These are phyloP conservation scores for Pythium grandisporangium DNA, from an alignment of 352 stramenopile species.

Conservation along the genomic window DNA sequence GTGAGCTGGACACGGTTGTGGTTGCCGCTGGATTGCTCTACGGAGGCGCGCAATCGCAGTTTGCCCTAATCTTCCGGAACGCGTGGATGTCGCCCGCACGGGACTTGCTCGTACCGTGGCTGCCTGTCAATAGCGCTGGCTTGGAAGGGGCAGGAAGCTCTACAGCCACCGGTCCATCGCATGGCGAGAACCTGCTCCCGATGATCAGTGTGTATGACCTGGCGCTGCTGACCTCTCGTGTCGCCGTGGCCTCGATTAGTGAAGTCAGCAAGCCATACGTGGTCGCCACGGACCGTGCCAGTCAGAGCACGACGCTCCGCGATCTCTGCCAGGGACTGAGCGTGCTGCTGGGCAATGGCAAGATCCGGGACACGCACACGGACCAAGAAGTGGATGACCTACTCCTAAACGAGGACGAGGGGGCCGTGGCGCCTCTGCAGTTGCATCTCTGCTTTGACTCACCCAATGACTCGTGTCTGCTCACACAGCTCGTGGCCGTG, in stretches of 20 bases:
- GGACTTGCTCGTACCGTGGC: conserved; percentile 48
- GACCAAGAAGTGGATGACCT: conserved; percentile 46
- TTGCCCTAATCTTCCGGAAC: conserved; percentile 60
- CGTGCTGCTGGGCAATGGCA: conserved; percentile 40
- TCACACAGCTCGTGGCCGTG: conserved; percentile 38
- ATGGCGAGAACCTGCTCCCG: conserved; percentile 59
- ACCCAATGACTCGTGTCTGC: conserved; percentile 21
- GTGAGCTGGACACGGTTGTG: conserved; percentile 64
- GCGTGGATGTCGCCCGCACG: conserved; percentile 57
- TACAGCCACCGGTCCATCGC: conserved; percentile 16
- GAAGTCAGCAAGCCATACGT: conserved; percentile 47
- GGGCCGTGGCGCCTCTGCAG: conserved; percentile 41
- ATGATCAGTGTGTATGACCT: conserved; percentile 83
- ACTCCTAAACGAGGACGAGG: conserved; percentile 49
- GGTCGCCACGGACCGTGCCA: conserved; percentile 51
- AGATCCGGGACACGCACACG: conserved; percentile 23
- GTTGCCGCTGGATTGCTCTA: conserved; percentile 72
- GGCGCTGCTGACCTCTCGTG: conserved; percentile 35
- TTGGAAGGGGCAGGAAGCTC: too few relatives aligned
- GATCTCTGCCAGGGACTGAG: conserved; percentile 57
- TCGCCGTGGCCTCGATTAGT: conserved; percentile 20
- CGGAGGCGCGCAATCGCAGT: conserved; percentile 54
- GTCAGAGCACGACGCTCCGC: conserved; percentile 37
- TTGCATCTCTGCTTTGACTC: conserved; percentile 64
- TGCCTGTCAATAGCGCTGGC: too few relatives aligned